Conservation (phyloP, 495 filamentous ascomycete species). For the Aspergillus bridgeri region DNA sequence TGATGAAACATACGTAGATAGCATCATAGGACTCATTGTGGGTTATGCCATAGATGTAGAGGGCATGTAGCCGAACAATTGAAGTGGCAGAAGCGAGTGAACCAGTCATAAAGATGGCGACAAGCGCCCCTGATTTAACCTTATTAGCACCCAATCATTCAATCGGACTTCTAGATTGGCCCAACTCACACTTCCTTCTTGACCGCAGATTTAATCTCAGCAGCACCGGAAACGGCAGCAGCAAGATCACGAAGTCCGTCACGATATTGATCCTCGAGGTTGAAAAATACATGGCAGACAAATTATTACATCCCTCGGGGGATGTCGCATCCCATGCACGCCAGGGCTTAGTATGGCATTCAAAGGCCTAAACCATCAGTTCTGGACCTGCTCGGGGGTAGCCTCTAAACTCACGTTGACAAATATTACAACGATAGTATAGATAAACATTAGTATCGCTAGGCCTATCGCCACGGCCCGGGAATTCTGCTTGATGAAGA, state of each 20-base stretch:
- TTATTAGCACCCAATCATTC: background rate
- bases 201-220: slow-evolving; percentile 19
- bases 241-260: slow-evolving; percentile 28
- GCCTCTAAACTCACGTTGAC: slow-evolving; percentile 11
- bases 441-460: slow-evolving; percentile 10
- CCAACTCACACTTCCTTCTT: slow-evolving; percentile 13
- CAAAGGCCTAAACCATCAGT: slow-evolving; percentile 13
- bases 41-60: slow-evolving; percentile 16
- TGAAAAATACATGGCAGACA: slow-evolving; percentile 14
- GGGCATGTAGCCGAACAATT: slow-evolving; percentile 15
- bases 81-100: slow-evolving; percentile 17
- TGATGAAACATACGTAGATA: slow-evolving; percentile 1
- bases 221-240: slow-evolving; percentile 29
- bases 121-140: slow-evolving; percentile 12
- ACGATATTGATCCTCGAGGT: slow-evolving; percentile 25
- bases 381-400: background rate
- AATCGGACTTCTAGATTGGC: no score
- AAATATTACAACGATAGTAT: slow-evolving; percentile 16
- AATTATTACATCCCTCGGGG: slow-evolving; percentile 16
- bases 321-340: slow-evolving; percentile 18
- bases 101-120: slow-evolving; percentile 17
- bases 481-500: slow-evolving; percentile 12
- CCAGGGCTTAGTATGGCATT: slow-evolving; percentile 21
- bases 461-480: slow-evolving; percentile 8
- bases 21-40: slow-evolving; percentile 15